A percentile compares a stretch with the other conserved stretches of the same genome.
Conservation (phyloP, 345 rosid species). For the Gynandropsis gynandra region DNA sequence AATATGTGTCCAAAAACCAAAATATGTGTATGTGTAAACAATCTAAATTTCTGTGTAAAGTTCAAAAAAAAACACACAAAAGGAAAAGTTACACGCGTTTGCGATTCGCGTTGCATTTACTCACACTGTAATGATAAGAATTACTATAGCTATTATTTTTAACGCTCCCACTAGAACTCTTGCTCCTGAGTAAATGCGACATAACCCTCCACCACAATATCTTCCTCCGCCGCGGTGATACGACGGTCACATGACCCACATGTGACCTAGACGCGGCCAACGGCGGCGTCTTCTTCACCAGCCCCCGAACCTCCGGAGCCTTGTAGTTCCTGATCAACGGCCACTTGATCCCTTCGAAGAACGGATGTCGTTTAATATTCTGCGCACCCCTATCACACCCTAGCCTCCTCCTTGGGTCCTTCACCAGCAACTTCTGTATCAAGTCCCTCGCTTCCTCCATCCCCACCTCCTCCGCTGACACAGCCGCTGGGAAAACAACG, state of each 20-base stretch:
- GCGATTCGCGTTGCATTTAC: slow-evolving; percentile 31
- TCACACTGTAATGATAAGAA: slow-evolving; percentile 30
- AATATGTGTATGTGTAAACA: no score
- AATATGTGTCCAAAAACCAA: no score
- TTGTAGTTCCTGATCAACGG: slow-evolving; percentile 66
- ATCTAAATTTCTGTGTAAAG: slow-evolving; percentile 7
- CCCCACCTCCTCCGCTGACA: slow-evolving; percentile 24
- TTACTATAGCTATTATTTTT: slow-evolving; percentile 33
- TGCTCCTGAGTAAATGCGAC: slow-evolving; percentile 27
- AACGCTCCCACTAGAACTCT: slow-evolving; percentile 20
- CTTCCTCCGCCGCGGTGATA: slow-evolving; percentile 30
- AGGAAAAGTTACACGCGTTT: slow-evolving; percentile 28
- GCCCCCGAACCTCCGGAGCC: slow-evolving; percentile 64
- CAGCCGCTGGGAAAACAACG: no score
- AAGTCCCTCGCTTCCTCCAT: slow-evolving; percentile 55
- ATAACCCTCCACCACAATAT: slow-evolving; percentile 47
- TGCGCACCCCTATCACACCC: slow-evolving; percentile 73
- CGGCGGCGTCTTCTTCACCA: slow-evolving; percentile 31
- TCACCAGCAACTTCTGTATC: slow-evolving; percentile 64
- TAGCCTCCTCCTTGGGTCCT: slow-evolving; percentile 67
- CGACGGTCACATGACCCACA: slow-evolving; percentile 29
- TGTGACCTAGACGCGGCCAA: slow-evolving; percentile 33
- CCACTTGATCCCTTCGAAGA: slow-evolving; percentile 73
- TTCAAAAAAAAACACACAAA: neutral
- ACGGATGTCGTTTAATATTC: slow-evolving; percentile 68